These are phyloP conservation scores for Aspergillus costaricaensis DNA, from an alignment of 2,329 filamentous ascomycete species.

Conservation along the genomic window DNA sequence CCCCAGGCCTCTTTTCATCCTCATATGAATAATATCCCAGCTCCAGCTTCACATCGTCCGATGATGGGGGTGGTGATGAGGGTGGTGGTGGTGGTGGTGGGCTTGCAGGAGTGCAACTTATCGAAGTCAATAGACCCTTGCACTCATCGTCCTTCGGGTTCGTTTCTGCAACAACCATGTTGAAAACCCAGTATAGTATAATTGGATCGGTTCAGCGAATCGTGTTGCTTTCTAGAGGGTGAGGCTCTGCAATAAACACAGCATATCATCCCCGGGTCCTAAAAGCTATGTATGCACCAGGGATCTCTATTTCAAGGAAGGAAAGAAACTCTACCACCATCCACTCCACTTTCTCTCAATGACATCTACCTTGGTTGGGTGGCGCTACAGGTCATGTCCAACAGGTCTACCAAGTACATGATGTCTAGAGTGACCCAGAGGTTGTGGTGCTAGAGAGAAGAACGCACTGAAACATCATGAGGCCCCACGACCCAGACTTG, in stretches of 20 bases:
- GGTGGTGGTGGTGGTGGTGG: background rate
- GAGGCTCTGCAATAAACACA: background rate
- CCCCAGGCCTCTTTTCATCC: slow-evolving; percentile 7
- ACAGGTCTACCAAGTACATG: background rate
- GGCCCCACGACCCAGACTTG: background rate
- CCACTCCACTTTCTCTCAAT: background rate
- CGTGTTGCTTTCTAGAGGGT: background rate
- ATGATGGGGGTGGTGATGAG: no score
- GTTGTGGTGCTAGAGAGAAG: background rate
- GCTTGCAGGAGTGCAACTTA: background rate
- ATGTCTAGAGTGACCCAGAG: background rate
- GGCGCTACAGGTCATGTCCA: background rate
- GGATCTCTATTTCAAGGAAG: background rate
- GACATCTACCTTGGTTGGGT: background rate
- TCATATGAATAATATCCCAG: background rate
- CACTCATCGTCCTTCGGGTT: background rate
- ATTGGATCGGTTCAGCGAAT: background rate
- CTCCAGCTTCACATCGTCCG: background rate
- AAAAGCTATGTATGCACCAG: background rate
- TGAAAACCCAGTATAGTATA: background rate
- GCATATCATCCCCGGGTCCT: background rate
- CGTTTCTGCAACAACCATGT: background rate
- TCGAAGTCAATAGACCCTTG: background rate
- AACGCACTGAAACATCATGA: background rate
- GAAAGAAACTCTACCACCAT: background rate